phyloP scores from a whole-genome alignment of 2,329 filamentous ascomycete genomes.

The Ilyonectria robusta region DNA sequence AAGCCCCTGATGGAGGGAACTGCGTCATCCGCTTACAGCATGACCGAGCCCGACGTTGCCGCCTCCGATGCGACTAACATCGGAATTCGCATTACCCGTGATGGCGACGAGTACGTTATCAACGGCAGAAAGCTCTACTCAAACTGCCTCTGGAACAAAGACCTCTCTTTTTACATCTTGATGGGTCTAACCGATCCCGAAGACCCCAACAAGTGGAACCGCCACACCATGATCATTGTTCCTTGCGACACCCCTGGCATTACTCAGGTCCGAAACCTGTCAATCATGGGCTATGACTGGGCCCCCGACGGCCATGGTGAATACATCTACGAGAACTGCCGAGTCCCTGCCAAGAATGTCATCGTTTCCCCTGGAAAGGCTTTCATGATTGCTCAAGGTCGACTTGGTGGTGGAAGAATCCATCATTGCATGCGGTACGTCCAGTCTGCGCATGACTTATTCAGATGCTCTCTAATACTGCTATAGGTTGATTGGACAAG shows the following conservation, averaged over 20 bases:
- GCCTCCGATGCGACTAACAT: conserved; percentile 92
- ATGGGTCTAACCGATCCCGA: conserved; percentile 88
- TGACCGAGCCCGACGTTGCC: conserved; percentile 88
- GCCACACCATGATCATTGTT: conserved; percentile 91
- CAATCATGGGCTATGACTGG: conserved; percentile 92
- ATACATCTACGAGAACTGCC: conserved; percentile 86
- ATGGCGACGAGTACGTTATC: conserved; percentile 87
- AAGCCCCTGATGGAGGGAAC: conserved; percentile 82
- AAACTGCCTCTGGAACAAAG: conserved; percentile 87
- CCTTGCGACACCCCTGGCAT: conserved; percentile 83
- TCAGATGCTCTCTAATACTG: conserved; percentile 66
- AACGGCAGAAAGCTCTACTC: conserved; percentile 98
- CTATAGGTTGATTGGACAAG: conserved; percentile 80
- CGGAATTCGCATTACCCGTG: conserved; percentile 80
- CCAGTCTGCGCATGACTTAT: no score
- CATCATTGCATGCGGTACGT: conserved; percentile 30
- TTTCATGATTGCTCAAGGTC: conserved; percentile 27
- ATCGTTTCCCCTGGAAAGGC: conserved; percentile 24
- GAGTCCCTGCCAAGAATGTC: conserved; percentile 70
- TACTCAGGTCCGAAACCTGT: conserved; percentile 88
- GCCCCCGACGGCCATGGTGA: conserved; percentile 95
- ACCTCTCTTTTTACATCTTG: conserved; percentile 90
- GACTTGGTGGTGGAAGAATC: conserved; percentile 28
- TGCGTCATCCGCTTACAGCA: conserved; percentile 87
- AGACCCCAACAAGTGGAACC: conserved; percentile 81